phyloP scores from a whole-genome alignment of 805 yeast species.

The Nakazawaea molendinolei region DNA sequence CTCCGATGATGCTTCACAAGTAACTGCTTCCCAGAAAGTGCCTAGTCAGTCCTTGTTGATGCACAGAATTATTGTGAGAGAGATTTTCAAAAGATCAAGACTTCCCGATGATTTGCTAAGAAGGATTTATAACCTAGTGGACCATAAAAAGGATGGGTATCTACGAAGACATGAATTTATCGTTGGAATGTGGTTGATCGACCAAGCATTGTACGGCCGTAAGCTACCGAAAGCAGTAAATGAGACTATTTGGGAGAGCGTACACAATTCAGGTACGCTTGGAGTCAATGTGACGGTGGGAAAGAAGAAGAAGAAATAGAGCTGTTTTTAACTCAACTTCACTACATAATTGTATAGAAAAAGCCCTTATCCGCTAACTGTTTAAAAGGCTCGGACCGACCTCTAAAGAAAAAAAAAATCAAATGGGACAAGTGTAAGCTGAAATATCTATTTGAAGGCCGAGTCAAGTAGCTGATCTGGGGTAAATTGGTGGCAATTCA shows the following conservation, averaged over 20 bases:
- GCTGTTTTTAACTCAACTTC: background rate
- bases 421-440: too few relatives aligned
- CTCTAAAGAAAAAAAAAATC: background rate
- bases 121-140: slow-evolving; percentile 75
- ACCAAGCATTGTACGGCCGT: slow-evolving; percentile 90
- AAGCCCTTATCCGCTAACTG: too few relatives aligned
- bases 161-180: slow-evolving; percentile 76
- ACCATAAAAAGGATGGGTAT: slow-evolving; percentile 70
- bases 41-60: slow-evolving; percentile 20
- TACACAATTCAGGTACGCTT: slow-evolving; percentile 38
- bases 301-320: slow-evolving; percentile 20
- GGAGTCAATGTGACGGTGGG: slow-evolving; percentile 20
- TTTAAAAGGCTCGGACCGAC: too few relatives aligned
- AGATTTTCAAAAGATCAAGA: slow-evolving; percentile 75
- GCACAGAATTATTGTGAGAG: slow-evolving; percentile 62
- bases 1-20: slow-evolving; percentile 22
- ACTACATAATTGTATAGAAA: background rate
- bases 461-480: background rate
- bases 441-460: background rate
- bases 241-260: slow-evolving; percentile 75
- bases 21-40: slow-evolving; percentile 8
- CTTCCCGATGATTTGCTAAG: slow-evolving; percentile 55
- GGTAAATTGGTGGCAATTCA: background rate
- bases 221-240: slow-evolving; percentile 72
- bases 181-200: slow-evolving; percentile 98